Evolutionary conservation across 148 eudicot species (phyloP).

Genomic region (Rhododendron vialii): DNA sequence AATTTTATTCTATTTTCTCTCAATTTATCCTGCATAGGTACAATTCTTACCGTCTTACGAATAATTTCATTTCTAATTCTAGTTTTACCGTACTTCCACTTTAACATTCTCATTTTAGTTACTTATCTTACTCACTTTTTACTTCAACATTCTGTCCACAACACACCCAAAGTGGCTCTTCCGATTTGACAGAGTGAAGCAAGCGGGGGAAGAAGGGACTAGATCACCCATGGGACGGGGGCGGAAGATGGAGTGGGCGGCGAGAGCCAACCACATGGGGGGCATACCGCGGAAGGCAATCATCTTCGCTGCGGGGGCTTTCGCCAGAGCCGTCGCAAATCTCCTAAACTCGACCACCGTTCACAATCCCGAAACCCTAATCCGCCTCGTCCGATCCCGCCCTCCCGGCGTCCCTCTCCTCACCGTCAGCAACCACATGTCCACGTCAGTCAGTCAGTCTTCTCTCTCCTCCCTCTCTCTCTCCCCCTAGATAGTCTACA

Average conservation of each 20-base stretch:
- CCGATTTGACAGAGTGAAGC: not conserved
- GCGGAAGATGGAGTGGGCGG: conserved; percentile 83
- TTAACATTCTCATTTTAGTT: too few relatives aligned
- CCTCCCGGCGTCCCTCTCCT: conserved; percentile 73
- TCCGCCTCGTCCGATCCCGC: conserved; percentile 57
- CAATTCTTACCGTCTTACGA: too few relatives aligned
- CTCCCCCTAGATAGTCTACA: not conserved
- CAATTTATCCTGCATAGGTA: too few relatives aligned
- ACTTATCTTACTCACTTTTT: too few relatives aligned
- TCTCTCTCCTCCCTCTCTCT: not conserved
- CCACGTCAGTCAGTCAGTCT: conserved; percentile 60
- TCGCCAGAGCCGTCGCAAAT: conserved; percentile 56
- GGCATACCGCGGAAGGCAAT: conserved; percentile 63
- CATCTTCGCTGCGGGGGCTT: conserved; percentile 47
- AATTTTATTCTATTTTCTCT: too few relatives aligned
- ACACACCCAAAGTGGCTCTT: too few relatives aligned
- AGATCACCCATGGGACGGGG: not conserved
- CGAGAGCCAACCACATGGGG: conserved; percentile 53
- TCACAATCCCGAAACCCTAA: conserved; percentile 63
- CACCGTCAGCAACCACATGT: conserved; percentile 96
- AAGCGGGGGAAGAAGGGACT: not conserved
- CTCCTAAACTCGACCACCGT: conserved; percentile 62
- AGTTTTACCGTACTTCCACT: too few relatives aligned
- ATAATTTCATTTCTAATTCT: too few relatives aligned
- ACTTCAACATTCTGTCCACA: too few relatives aligned